Evolutionary conservation across 2,329 filamentous ascomycete genomes (phyloP), one percentile per base, ranked within the genome.

Genomic region (Aspergillus novofumigatus): DNA sequence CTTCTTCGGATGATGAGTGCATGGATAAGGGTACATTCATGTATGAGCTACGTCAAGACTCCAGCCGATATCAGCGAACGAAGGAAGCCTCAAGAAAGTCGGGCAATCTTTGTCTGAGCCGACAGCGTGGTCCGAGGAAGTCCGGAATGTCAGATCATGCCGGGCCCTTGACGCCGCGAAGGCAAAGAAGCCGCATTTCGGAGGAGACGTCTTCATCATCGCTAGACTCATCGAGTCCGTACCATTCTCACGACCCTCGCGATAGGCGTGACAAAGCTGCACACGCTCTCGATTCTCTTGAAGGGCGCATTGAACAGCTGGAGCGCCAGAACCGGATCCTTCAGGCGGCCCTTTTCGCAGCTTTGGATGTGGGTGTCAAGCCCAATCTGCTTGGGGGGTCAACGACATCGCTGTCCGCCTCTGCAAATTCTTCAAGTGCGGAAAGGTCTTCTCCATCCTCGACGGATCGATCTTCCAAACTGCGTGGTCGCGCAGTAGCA

Each of bases 311-410:
- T 38, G 67, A 70, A 8, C 68, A 72, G 23, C 69, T 77, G 7
- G 74, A 77, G 56, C 73, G 72, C 14, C 75, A 77, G 52, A 77
- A 77, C 61, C 72, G 72, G 54, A 69, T 76, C 52, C 71, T 77
- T 10, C 75, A 76, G 38, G 75, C 75, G 5, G 75, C 75, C 35
- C 68, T 77, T 9, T 59, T 76, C 32, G 73, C 74, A 1, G 73
- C 74, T 5, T 61, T 77, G 28, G 72, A 76, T 52, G 70, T 70
- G 5, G 72, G 72, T 6, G 67, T 66, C 29, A 74, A 72, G 45
- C 67, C 65, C 20, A 67, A 68, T 42, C 52, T 72, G 21, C 61
- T 63, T 11, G 59, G 64, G 11, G 66, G 66, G 2, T 64, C 62
- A 26, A 56, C 55, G n/a, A 52, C 63, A 4, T 61, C 69, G 6